These are phyloP conservation scores for Lolium rigidum DNA, from an alignment of 176 grass and related monocot genomes.

Conservation along the genomic window DNA sequence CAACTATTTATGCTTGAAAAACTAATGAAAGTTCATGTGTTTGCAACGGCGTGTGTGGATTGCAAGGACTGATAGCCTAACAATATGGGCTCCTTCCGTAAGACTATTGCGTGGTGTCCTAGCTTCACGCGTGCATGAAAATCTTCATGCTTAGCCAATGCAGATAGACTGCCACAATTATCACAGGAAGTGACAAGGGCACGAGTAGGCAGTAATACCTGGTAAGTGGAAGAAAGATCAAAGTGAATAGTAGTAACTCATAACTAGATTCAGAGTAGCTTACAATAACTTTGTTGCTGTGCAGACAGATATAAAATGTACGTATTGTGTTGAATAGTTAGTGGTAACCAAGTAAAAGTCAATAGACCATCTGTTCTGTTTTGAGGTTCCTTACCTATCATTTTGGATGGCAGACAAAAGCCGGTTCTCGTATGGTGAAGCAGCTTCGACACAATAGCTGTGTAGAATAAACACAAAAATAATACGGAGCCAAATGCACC, in stretches of 20 bases:
- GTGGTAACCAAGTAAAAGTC: neutral
- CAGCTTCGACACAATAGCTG: conserved; percentile 55
- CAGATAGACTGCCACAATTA: conserved; percentile 69
- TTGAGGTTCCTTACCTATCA: conserved; percentile 51
- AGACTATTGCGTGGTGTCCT: neutral
- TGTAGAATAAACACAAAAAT: conserved; percentile 49
- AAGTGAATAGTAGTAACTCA: neutral
- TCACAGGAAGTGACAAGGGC: conserved; percentile 69
- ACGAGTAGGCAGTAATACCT: conserved; percentile 84
- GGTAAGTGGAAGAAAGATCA: neutral
- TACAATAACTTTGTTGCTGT: neutral
- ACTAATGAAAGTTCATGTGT: neutral
- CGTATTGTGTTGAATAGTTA: neutral
- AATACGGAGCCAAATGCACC: conserved; percentile 42
- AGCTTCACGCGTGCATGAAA: conserved; percentile 82
- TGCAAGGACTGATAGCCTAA: neutral
- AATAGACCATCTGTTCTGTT: too few relatives aligned
- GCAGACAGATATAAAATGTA: neutral
- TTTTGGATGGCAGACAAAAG: conserved; percentile 55
- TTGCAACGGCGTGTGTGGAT: neutral
- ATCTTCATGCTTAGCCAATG: conserved; percentile 94
- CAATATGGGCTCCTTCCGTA: too few relatives aligned
- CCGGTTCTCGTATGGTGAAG: conserved; percentile 48
- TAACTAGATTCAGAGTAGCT: neutral
- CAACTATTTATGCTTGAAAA: neutral